Conservation (phyloP, 495 filamentous ascomycete genomes). For the Tuber indicum region DNA sequence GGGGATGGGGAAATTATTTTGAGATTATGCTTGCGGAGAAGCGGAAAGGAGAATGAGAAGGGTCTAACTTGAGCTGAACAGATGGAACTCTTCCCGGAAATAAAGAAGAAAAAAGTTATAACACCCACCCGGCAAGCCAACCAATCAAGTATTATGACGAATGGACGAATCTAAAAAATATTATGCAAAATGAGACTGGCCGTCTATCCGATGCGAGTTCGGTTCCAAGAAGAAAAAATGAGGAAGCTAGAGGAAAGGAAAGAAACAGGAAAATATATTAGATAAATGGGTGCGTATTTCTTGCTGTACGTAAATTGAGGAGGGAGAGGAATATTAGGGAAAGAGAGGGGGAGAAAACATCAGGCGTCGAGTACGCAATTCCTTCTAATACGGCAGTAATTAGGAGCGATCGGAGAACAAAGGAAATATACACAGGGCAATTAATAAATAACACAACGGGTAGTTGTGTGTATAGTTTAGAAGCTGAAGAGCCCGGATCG, state of each 20-base stretch:
- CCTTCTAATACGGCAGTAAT: not conserved
- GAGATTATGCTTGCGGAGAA: too few relatives aligned
- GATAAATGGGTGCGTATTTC: not conserved
- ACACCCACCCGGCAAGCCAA: not conserved
- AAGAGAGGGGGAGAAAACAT: not conserved
- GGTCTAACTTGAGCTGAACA: not conserved
- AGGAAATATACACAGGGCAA: not conserved
- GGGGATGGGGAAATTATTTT: too few relatives aligned
- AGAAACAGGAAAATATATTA: not conserved
- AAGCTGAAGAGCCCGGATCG: slow-evolving; percentile 86
- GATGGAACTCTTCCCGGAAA: slow-evolving; percentile 15
- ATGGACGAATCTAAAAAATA: slow-evolving; percentile 6
- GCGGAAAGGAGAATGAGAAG: not conserved
- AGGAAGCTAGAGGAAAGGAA: not conserved
- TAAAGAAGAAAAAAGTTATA: not conserved
- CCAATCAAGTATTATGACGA: not conserved
- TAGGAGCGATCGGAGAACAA: not conserved
- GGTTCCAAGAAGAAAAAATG: not conserved
- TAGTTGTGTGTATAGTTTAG: slow-evolving; percentile 44
- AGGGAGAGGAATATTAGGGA: not conserved
- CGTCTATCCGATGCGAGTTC: not conserved
- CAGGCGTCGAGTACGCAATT: not conserved
- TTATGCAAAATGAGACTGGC: not conserved
- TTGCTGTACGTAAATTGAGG: not conserved
- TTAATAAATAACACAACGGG: not conserved